Conservation (phyloP, 139 green algal genomes). For the Tetratostichococcus sp. region DNA sequence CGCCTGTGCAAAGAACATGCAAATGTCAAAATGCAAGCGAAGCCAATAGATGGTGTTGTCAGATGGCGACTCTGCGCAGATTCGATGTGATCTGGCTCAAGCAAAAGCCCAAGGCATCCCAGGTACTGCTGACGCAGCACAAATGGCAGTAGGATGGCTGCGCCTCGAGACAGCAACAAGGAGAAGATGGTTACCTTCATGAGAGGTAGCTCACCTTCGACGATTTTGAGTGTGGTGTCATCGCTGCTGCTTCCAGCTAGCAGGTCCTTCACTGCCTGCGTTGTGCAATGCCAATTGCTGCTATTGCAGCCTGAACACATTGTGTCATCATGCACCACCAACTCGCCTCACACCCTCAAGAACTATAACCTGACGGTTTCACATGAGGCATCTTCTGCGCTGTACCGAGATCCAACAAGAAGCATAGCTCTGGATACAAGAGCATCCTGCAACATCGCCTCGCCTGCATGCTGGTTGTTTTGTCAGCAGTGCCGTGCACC, state of each 20-base stretch:
- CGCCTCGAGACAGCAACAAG: too few relatives aligned
- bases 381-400: not conserved
- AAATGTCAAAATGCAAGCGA: not conserved
- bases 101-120: too few relatives aligned
- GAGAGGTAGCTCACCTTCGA: not conserved
- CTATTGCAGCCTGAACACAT: not conserved
- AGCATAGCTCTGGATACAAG: too few relatives aligned
- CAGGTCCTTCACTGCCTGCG: slow-evolving; percentile 24
- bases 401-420: too few relatives aligned
- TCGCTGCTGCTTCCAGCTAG: slow-evolving; percentile 1
- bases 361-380: not conserved
- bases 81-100: slow-evolving; percentile 18
- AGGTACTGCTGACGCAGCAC: too few relatives aligned
- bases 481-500: slow-evolving; percentile 41
- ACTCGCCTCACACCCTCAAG: not conserved
- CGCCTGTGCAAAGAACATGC: slow-evolving; percentile 15
- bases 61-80: too few relatives aligned
- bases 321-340: not conserved
- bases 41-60: too few relatives aligned
- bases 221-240: slow-evolving; percentile 13
- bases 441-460: too few relatives aligned
- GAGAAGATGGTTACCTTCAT: too few relatives aligned
- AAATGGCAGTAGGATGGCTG: too few relatives aligned
- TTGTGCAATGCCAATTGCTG: not conserved
- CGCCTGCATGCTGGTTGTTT: slow-evolving; percentile 25